Percentiles rank a stretch among this genome's conserved stretches.
Evolutionary conservation across 805 yeast genomes (phyloP).

Genomic region (Yamadazyma laniorum): DNA sequence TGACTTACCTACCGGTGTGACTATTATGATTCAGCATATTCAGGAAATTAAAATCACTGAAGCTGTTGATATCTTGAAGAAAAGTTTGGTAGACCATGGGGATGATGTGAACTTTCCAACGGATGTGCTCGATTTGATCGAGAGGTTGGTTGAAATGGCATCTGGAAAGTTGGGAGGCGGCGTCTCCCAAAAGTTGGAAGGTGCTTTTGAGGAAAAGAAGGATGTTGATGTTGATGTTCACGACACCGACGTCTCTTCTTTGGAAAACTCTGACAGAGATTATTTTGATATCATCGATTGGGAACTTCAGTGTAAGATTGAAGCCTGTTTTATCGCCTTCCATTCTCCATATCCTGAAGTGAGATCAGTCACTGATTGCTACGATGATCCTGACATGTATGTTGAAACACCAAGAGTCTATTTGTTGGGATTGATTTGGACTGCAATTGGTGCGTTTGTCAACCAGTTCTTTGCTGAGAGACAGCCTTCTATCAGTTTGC

Average conservation of each 20-base stretch:
- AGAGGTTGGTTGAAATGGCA: slow-evolving; percentile 15
- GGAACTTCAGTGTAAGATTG: slow-evolving; percentile 35
- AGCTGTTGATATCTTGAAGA: slow-evolving; percentile 27
- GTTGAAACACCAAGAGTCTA: slow-evolving; percentile 58
- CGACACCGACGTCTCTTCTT: slow-evolving; percentile 8
- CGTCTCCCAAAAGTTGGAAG: slow-evolving; percentile 3
- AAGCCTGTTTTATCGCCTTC: slow-evolving; percentile 42
- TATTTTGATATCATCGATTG: slow-evolving; percentile 22
- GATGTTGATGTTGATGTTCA: slow-evolving; percentile 2
- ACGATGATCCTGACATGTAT: slow-evolving; percentile 49
- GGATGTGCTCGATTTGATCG: slow-evolving; percentile 25
- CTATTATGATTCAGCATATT: slow-evolving; percentile 31
- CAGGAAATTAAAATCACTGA: slow-evolving; percentile 20
- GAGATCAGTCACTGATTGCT: slow-evolving; percentile 60
- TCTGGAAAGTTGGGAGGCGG: neutral
- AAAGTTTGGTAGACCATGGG: slow-evolving; percentile 26
- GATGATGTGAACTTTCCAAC: slow-evolving; percentile 36
- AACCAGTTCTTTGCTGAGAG: slow-evolving; percentile 59
- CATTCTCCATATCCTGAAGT: slow-evolving; percentile 67
- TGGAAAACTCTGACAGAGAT: slow-evolving; percentile 30
- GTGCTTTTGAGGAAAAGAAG: slow-evolving; percentile 6
- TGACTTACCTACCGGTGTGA: slow-evolving; percentile 29
- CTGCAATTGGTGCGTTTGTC: slow-evolving; percentile 51
- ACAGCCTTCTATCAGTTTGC: slow-evolving; percentile 47
- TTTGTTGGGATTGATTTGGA: slow-evolving; percentile 50